A percentile compares a stretch with the other conserved stretches of the same genome.
Conservation (phyloP, 148 eudicot genomes). For the Cornus controversa region DNA sequence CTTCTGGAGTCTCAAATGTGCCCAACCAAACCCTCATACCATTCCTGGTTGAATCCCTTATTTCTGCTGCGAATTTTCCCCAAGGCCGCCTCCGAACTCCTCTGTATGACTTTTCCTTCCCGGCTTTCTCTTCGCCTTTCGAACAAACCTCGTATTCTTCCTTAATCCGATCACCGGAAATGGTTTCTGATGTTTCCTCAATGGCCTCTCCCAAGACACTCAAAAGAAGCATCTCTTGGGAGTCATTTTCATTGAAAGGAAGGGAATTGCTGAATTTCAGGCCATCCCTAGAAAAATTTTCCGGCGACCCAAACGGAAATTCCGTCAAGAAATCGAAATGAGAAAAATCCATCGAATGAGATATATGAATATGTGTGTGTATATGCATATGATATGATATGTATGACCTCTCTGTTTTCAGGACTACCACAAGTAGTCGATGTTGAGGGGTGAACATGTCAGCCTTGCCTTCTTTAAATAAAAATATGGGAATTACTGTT, state of each 20-base stretch:
- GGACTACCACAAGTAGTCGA: too few relatives aligned
- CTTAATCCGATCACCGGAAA: slow-evolving; percentile 7
- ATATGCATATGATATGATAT: too few relatives aligned
- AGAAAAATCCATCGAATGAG: background rate
- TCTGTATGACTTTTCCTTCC: slow-evolving; percentile 30
- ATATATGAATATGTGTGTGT: background rate
- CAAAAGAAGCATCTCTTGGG: slow-evolving; percentile 43
- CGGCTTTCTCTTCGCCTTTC: background rate
- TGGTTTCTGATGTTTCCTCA: too few relatives aligned
- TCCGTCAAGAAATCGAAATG: too few relatives aligned
- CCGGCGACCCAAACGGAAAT: too few relatives aligned
- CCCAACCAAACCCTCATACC: slow-evolving; percentile 72
- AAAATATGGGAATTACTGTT: too few relatives aligned
- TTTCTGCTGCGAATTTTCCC: slow-evolving; percentile 77
- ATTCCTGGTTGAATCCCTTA: slow-evolving; percentile 67
- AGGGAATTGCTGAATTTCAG: slow-evolving; percentile 11
- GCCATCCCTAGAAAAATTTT: too few relatives aligned
- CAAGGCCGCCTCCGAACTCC: slow-evolving; percentile 67
- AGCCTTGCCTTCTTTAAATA: too few relatives aligned
- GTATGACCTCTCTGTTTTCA: background rate
- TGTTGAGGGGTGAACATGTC: too few relatives aligned
- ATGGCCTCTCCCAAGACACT: slow-evolving; percentile 26
- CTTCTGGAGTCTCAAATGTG: slow-evolving; percentile 68
- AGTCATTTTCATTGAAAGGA: slow-evolving; percentile 44
- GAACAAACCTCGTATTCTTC: slow-evolving; percentile 42